Evolutionary conservation across 1,139 yeast species (phyloP).

Genomic region (Zygosaccharomyces sapae): DNA sequence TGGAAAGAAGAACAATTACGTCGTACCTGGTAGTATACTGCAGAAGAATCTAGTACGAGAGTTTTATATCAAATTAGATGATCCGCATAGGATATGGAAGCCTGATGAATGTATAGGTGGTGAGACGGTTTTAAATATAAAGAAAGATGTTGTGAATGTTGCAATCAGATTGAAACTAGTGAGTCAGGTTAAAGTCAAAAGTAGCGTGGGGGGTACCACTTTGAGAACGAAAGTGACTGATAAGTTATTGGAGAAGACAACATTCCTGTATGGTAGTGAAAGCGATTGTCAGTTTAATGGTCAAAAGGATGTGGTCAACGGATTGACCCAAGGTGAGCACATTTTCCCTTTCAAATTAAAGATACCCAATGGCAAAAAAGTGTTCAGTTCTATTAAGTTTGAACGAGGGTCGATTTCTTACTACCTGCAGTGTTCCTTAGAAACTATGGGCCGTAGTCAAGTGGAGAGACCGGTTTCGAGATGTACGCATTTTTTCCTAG

Average conservation of each 20-base stretch:
- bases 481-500: constrained; percentile 54
- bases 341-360: constrained; percentile 79
- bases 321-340: constrained; percentile 75
- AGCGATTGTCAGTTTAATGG: constrained; percentile 25
- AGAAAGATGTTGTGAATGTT: constrained; percentile 53
- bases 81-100: constrained; percentile 57
- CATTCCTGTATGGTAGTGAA: constrained; percentile 58
- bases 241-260: constrained; percentile 58
- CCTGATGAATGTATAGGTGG: constrained; percentile 69
- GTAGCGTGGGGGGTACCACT: constrained; percentile 33
- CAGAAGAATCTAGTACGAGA: constrained; percentile 47
- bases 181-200: constrained; percentile 56
- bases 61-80: constrained; percentile 63
- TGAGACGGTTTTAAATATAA: constrained; percentile 53
- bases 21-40: constrained; percentile 9
- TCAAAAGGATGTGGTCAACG: constrained; percentile 33
- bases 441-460: constrained; percentile 19
- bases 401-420: constrained; percentile 83
- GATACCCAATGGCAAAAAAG: constrained; percentile 55
- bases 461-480: constrained; percentile 15
- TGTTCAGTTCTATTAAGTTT: constrained; percentile 67
- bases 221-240: constrained; percentile 36
- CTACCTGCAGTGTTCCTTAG: constrained; percentile 53
- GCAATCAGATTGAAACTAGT: constrained; percentile 50
- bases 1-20: constrained; percentile 7